These are phyloP conservation scores for Coniophora puteana DNA, from an alignment of 1,284 basidiomycete genomes.

Conservation along the genomic window DNA sequence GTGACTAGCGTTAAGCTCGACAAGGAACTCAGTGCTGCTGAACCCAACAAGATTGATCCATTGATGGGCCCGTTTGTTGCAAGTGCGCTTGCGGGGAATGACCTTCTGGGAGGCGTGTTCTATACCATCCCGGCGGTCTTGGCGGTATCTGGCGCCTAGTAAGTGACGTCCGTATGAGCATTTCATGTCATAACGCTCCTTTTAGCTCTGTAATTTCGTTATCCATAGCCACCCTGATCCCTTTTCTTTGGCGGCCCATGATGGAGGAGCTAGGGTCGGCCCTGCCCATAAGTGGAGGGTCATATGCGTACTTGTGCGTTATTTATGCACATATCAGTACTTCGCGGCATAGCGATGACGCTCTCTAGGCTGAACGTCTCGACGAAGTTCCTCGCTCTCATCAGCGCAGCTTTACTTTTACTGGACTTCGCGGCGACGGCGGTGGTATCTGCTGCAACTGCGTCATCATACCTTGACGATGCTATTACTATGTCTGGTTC, in stretches of 20 bases:
- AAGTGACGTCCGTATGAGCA: constrained; percentile 16
- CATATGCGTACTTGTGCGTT: constrained; percentile 59
- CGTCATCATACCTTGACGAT: constrained; percentile 64
- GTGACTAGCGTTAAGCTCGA: constrained; percentile 41
- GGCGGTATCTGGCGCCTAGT: constrained; percentile 55
- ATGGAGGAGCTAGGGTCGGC: constrained; percentile 68
- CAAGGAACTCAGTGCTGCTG: no score
- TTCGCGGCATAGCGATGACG: constrained; percentile 1
- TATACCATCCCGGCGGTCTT: constrained; percentile 68
- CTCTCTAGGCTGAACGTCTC: constrained; percentile 53
- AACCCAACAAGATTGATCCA: constrained; percentile 30
- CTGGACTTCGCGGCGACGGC: constrained; percentile 65
- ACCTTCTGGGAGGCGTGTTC: constrained; percentile 65
- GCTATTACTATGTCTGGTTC: no score
- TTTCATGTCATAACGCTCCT: neutral
- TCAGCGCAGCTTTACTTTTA: constrained; percentile 58
- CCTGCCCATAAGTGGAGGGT: constrained; percentile 64
- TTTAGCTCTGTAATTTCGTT: constrained; percentile 64
- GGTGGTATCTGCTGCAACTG: constrained; percentile 68
- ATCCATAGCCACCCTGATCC: constrained; percentile 51
- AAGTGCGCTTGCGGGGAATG: constrained; percentile 64
- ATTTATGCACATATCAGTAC: neutral
- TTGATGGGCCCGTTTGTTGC: constrained; percentile 55
- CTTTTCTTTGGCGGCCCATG: constrained; percentile 68
- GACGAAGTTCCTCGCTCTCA: constrained; percentile 53